Conservation (phyloP, 2,329 filamentous ascomycete genomes). For the Phaeomoniella chlamydospora region DNA sequence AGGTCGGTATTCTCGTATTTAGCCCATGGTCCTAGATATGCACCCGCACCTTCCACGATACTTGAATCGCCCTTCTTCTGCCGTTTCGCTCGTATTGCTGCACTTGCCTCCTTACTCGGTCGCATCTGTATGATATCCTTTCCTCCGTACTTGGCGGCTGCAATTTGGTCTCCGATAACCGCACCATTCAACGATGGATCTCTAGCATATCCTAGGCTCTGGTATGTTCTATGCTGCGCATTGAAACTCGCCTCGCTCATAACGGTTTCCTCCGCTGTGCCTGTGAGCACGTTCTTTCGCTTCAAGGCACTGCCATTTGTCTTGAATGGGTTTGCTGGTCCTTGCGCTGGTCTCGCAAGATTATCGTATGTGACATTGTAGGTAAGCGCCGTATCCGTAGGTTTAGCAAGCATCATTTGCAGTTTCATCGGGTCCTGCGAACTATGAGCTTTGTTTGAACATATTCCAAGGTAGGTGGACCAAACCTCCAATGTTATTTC, state of each 20-base stretch:
- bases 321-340: conserved; percentile 64
- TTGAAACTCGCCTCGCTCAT: conserved; percentile 87
- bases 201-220: conserved; percentile 44
- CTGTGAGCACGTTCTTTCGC: conserved; percentile 72
- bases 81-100: conserved; percentile 54
- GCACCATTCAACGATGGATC: conserved; percentile 27
- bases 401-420: conserved; percentile 36
- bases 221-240: conserved; percentile 70
- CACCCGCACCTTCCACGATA: conserved; percentile 70
- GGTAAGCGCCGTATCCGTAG: conserved; percentile 33
- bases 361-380: conserved; percentile 55
- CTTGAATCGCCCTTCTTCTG: conserved; percentile 75
- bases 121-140: conserved; percentile 38
- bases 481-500: conserved; percentile 43
- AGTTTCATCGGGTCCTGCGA: conserved; percentile 33
- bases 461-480: conserved; percentile 17
- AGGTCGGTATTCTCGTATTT: conserved; percentile 64
- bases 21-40: conserved; percentile 93
- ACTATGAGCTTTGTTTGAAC: conserved; percentile 14
- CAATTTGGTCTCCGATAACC: conserved; percentile 32
- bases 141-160: conserved; percentile 28
- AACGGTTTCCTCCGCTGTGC: conserved; percentile 72
- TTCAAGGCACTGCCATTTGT: conserved; percentile 44
- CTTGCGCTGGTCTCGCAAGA: conserved; percentile 49
- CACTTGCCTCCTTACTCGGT: conserved; percentile 57